Percentiles rank a stretch among this genome's conserved stretches.
These are phyloP conservation scores for Uronychia setigera DNA, from an alignment of 73 alveolate species.

Conservation along the genomic window DNA sequence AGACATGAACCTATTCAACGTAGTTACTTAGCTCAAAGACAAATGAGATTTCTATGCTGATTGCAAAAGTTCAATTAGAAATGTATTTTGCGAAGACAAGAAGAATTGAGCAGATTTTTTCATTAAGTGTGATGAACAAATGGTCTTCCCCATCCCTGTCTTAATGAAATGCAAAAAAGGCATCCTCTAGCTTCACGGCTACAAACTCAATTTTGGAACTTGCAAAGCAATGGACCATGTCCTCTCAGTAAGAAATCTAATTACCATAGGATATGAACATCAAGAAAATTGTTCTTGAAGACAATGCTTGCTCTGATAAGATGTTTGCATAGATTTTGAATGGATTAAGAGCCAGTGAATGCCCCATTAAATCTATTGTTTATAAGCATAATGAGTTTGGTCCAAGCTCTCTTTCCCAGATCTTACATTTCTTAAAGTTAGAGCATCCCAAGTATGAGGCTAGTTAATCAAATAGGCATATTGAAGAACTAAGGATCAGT, in stretches of 20 bases:
- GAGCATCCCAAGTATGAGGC: not conserved
- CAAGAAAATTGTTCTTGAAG: not conserved
- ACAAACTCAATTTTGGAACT: not conserved
- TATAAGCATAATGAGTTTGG: not conserved
- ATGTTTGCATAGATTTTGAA: not conserved
- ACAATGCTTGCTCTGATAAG: not conserved
- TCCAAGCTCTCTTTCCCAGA: not conserved
- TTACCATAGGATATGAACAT: not conserved
- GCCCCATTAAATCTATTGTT: not conserved
- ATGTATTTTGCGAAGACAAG: not conserved
- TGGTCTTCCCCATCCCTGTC: not conserved
- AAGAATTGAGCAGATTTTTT: not conserved
- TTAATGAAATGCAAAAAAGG: not conserved
- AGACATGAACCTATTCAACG: not conserved
- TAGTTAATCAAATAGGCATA: not conserved
- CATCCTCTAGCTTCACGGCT: not conserved
- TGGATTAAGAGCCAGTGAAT: not conserved
- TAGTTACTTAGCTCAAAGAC: not conserved
- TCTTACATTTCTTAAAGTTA: too few species aligned
- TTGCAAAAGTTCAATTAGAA: not conserved
- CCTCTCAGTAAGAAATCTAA: not conserved
- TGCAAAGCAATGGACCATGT: not conserved
- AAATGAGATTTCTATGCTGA: not conserved
- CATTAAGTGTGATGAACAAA: not conserved
- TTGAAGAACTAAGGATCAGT: not conserved